phyloP scores from a whole-genome alignment of 805 yeast genomes.

The Priceomyces melissophilus region DNA sequence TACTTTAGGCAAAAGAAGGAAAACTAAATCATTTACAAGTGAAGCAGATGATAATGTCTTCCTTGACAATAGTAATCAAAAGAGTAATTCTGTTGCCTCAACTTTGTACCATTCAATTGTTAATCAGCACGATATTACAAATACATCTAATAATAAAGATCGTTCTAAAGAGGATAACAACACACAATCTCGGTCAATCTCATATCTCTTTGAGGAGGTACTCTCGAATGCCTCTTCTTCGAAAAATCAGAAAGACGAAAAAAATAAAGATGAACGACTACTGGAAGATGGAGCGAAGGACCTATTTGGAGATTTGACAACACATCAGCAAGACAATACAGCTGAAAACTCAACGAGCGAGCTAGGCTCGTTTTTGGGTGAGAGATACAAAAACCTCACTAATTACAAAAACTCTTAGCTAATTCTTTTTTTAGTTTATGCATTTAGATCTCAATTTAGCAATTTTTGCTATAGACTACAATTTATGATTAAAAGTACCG shows the following conservation, averaged over 20 bases:
- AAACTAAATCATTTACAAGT: constrained; percentile 8
- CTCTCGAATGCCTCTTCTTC: constrained; percentile 6
- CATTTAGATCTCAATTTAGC: too few relatives aligned
- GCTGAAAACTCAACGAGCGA: constrained; percentile 20
- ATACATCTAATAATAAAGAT: not conserved
- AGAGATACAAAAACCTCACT: constrained; percentile 19
- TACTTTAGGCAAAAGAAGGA: constrained; percentile 6
- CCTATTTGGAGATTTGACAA: constrained; percentile 7
- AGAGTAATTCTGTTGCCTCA: constrained; percentile 20
- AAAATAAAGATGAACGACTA: constrained; percentile 4
- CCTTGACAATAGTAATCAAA: constrained; percentile 19
- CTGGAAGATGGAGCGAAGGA: constrained; percentile 4
- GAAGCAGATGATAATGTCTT: constrained; percentile 32
- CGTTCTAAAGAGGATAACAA: constrained; percentile 7
- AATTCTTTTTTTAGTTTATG: too few relatives aligned
- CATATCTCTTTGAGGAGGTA: constrained; percentile 32
- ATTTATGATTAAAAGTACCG: too few relatives aligned
- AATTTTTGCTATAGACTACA: too few relatives aligned
- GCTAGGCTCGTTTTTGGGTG: constrained; percentile 20
- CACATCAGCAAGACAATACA: constrained; percentile 6
- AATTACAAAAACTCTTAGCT: constrained; percentile 5
- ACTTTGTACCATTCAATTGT: constrained; percentile 31
- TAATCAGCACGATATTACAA: constrained; percentile 6
- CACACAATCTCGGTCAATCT: constrained; percentile 26
- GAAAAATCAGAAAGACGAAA: constrained; percentile 1